Percentiles rank a stretch among this genome's conserved stretches.
Evolutionary conservation across 306 rosid species (phyloP).

Genomic region (Leucaena leucocephala): DNA sequence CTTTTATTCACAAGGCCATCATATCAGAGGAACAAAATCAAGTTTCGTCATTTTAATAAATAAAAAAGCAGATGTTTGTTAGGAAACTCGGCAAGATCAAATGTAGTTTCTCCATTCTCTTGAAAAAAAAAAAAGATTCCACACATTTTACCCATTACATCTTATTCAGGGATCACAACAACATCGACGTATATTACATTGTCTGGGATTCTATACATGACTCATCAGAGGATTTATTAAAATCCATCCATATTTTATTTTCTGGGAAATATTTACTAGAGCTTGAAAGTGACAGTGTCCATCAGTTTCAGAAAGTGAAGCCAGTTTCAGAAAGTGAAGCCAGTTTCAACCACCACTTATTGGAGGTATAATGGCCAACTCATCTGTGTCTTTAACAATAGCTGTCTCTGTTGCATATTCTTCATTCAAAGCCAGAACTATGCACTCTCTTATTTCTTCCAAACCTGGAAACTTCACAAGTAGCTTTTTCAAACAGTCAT

Average conservation of each 20-base stretch:
- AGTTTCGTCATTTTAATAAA: neutral
- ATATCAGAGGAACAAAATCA: neutral
- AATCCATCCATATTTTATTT: neutral
- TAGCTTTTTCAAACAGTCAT: conserved; percentile 72
- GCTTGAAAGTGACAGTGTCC: neutral
- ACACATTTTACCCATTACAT: neutral
- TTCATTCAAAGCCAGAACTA: conserved; percentile 85
- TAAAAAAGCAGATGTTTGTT: neutral
- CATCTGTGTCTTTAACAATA: conserved; percentile 8
- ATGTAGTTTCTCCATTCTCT: neutral
- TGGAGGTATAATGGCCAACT: conserved; percentile 21
- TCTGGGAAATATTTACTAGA: neutral
- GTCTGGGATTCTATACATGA: neutral
- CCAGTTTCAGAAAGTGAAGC: neutral
- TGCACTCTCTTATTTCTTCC: conserved; percentile 74
- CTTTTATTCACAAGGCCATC: neutral
- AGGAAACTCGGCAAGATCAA: neutral
- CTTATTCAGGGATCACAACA: neutral
- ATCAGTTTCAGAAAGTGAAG: neutral
- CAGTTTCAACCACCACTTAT: conserved; percentile 18
- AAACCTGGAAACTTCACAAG: conserved; percentile 64
- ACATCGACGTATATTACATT: neutral
- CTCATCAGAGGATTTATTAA: neutral
- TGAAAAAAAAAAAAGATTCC: neutral
- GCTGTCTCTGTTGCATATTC: conserved; percentile 62